Evolutionary conservation across 2,329 filamentous ascomycete genomes (phyloP).

Genomic region (Parascedosporium putredinis): DNA sequence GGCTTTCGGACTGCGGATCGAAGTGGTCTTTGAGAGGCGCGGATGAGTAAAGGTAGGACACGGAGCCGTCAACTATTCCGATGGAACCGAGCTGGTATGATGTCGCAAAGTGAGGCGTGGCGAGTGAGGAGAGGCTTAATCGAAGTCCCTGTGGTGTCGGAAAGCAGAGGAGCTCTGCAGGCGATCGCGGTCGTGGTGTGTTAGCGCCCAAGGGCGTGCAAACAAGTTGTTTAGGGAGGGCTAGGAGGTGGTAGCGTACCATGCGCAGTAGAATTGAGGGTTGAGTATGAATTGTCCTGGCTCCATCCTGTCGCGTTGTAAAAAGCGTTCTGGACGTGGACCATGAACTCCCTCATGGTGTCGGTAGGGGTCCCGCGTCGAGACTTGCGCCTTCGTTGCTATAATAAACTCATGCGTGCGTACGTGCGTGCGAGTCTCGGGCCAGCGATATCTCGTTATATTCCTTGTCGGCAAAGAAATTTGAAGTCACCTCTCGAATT

Average conservation of each 20-base stretch:
- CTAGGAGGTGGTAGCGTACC: slow-evolving; percentile 42
- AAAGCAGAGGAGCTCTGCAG: slow-evolving; percentile 73
- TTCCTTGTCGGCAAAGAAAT: no score
- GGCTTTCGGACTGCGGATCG: slow-evolving; percentile 57
- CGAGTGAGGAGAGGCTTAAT: slow-evolving; percentile 80
- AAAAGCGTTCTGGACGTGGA: slow-evolving; percentile 88
- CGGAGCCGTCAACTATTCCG: slow-evolving; percentile 88
- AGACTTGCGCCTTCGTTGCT: slow-evolving; percentile 3
- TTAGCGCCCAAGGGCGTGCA: slow-evolving; percentile 10
- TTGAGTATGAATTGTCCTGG: slow-evolving; percentile 82
- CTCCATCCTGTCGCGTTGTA: slow-evolving; percentile 81
- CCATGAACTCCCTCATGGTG: slow-evolving; percentile 90
- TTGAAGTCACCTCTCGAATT: no score
- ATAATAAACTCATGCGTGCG: background rate
- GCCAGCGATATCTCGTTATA: no score
- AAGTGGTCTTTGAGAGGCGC: slow-evolving; percentile 59
- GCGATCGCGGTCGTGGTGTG: background rate
- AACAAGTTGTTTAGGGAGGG: background rate
- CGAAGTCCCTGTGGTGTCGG: slow-evolving; percentile 74
- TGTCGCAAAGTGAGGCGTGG: slow-evolving; percentile 85
- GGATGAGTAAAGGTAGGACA: slow-evolving; percentile 93
- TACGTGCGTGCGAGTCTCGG: no score
- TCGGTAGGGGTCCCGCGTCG: background rate
- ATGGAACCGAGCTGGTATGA: slow-evolving; percentile 86
- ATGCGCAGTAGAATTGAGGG: slow-evolving; percentile 72